phyloP scores from a whole-genome alignment of 768 basidiomycete genomes.

The Lactarius indigo region DNA sequence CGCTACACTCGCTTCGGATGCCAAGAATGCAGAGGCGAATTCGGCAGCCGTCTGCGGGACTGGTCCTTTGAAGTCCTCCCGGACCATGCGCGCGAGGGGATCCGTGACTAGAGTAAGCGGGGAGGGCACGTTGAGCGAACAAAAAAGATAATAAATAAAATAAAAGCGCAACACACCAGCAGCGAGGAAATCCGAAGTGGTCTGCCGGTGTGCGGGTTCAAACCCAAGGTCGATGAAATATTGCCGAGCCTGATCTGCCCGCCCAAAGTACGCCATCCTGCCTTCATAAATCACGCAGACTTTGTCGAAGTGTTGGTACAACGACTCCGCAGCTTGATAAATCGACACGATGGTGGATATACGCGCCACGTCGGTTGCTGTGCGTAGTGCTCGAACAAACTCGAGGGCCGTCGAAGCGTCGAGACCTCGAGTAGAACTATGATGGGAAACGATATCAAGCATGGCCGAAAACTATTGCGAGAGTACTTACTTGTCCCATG shows the following conservation, averaged over 20 bases:
- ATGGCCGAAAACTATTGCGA: not conserved
- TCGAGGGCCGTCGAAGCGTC: conserved; percentile 89
- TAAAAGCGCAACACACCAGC: conserved; percentile 30
- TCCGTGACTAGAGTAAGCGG: conserved; percentile 49
- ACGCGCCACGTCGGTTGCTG: conserved; percentile 67
- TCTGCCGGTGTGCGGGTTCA: conserved; percentile 76
- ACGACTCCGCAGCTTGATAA: conserved; percentile 70
- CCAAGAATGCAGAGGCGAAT: conserved; percentile 41
- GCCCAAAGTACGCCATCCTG: conserved; percentile 78
- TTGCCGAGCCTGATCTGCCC: conserved; percentile 62
- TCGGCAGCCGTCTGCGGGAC: conserved; percentile 55
- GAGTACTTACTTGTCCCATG: not conserved
- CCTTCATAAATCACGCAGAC: conserved; percentile 81
- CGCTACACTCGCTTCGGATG: conserved; percentile 37
- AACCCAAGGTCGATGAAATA: conserved; percentile 81
- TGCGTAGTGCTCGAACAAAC: conserved; percentile 71
- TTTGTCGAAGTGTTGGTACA: conserved; percentile 81
- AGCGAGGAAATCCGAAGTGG: conserved; percentile 76
- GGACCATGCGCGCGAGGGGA: conserved; percentile 54
- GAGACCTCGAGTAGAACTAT: conserved; percentile 77
- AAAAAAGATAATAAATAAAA: not conserved
- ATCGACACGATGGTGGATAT: not conserved
- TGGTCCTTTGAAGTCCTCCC: conserved; percentile 38
- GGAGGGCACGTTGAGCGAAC: not conserved
- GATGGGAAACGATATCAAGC: conserved; percentile 43